Evolutionary conservation across 768 basidiomycete species (phyloP).

Genomic region (Lactifluus pinguis): DNA sequence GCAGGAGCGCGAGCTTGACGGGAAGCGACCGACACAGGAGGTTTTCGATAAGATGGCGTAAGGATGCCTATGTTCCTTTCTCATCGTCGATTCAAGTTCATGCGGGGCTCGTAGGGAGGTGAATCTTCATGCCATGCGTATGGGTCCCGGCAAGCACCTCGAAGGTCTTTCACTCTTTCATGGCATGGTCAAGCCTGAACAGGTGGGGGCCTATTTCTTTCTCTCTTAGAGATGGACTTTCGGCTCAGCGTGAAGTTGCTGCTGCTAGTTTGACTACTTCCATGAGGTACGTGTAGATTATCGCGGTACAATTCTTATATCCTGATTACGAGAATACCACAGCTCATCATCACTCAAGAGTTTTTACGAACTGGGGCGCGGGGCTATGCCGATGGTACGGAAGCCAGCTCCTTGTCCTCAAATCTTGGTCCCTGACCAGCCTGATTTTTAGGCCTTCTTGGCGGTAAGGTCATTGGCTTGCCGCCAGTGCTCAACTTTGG

Average conservation of each 20-base stretch:
- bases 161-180: constrained; percentile 68
- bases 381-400: constrained; percentile 64
- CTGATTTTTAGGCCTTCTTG: constrained; percentile 37
- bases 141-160: constrained; percentile 86
- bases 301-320: not conserved
- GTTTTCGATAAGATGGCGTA: constrained; percentile 83
- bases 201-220: constrained; percentile 25
- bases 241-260: not conserved
- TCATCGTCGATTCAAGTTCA: constrained; percentile 14
- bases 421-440: constrained; percentile 21
- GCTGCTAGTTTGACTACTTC: constrained; percentile 71
- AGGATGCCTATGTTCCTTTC: constrained; percentile 7
- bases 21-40: constrained; percentile 73
- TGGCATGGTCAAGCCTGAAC: constrained; percentile 68
- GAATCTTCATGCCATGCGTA: constrained; percentile 84
- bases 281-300: constrained; percentile 44
- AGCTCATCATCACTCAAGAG: constrained; percentile 29
- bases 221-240: not conserved
- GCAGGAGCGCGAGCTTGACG: constrained; percentile 67
- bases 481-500: constrained; percentile 85
- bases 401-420: constrained; percentile 23
- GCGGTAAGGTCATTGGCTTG: constrained; percentile 74
- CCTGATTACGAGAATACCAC: not conserved
- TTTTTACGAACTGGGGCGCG: constrained; percentile 48
- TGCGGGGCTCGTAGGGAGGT: constrained; percentile 35